Evolutionary conservation across 2,329 filamentous ascomycete genomes (phyloP).

Genomic region (Ophiocordyceps sinensis): DNA sequence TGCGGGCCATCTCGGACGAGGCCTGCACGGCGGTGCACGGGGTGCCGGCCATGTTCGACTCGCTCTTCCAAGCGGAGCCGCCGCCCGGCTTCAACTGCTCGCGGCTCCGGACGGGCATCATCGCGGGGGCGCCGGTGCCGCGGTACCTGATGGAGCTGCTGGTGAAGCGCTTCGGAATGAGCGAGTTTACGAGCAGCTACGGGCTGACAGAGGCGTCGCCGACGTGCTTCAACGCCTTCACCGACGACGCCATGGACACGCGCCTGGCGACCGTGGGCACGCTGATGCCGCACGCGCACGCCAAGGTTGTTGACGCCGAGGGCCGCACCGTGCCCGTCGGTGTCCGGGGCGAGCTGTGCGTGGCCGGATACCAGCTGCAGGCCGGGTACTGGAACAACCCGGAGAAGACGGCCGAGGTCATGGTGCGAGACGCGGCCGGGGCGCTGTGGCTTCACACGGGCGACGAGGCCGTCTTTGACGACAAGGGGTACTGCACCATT

Average conservation of each 20-base stretch:
- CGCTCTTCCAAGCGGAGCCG: conserved; percentile 34
- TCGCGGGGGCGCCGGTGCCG: conserved; percentile 66
- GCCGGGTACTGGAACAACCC: conserved; percentile 55
- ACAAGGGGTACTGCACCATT: conserved; percentile 55
- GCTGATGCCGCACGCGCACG: conserved; percentile 58
- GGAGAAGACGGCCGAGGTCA: conserved; percentile 53
- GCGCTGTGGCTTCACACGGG: conserved; percentile 52
- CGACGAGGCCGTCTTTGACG: conserved; percentile 55
- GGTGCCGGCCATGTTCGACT: conserved; percentile 75
- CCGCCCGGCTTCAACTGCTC: conserved; percentile 28
- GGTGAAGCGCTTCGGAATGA: conserved; percentile 58
- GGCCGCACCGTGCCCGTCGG: conserved; percentile 55
- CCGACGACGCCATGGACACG: conserved; percentile 51
- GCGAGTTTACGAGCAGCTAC: conserved; percentile 56
- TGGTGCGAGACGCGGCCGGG: conserved; percentile 36
- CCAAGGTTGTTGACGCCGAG: conserved; percentile 61
- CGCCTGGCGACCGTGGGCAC: conserved; percentile 61
- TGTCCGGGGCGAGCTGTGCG: conserved; percentile 58
- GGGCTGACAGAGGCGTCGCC: conserved; percentile 66
- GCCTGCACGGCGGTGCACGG: conserved; percentile 63
- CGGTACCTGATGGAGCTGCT: conserved; percentile 60
- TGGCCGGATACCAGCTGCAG: conserved; percentile 64
- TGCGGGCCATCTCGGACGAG: conserved; percentile 52
- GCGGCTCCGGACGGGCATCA: conserved; percentile 58
- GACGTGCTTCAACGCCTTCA: conserved; percentile 69